Conservation (phyloP, 805 yeast genomes). For the Starmera pachycereana region DNA sequence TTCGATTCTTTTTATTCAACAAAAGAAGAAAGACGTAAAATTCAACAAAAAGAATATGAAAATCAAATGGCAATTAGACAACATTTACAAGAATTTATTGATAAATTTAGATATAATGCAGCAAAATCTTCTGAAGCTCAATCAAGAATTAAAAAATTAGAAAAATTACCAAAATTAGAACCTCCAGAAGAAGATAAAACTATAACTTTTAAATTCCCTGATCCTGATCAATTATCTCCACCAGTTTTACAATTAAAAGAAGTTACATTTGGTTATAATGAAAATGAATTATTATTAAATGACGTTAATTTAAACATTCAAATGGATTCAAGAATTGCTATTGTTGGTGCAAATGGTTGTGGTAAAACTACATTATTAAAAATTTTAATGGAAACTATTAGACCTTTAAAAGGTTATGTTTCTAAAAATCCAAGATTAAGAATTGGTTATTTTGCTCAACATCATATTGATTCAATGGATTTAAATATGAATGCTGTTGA, state of each 20-base stretch:
- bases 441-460: constrained; percentile 96
- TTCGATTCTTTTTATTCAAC: constrained; percentile 90
- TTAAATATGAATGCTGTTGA: constrained; percentile 74
- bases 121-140: constrained; percentile 97
- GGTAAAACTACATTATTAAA: constrained; percentile 96
- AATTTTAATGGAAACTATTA: constrained; percentile 65
- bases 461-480: constrained; percentile 98
- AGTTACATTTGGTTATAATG: constrained; percentile 77
- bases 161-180: constrained; percentile 85
- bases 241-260: constrained; percentile 85
- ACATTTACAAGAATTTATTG: constrained; percentile 91
- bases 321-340: constrained; percentile 89
- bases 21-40: constrained; percentile 90
- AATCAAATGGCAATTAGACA: constrained; percentile 93
- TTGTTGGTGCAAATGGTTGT: constrained; percentile 98
- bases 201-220: constrained; percentile 85
- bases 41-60: constrained; percentile 89
- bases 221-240: constrained; percentile 86
- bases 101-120: constrained; percentile 94
- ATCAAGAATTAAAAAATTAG: constrained; percentile 93
- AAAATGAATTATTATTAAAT: constrained; percentile 50
- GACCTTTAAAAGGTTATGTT: constrained; percentile 71
- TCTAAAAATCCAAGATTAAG: constrained; percentile 77
- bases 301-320: constrained; percentile 86
- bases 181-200: constrained; percentile 89